Conservation (phyloP, 495 filamentous ascomycete species). For the Filosporella fistucella region DNA sequence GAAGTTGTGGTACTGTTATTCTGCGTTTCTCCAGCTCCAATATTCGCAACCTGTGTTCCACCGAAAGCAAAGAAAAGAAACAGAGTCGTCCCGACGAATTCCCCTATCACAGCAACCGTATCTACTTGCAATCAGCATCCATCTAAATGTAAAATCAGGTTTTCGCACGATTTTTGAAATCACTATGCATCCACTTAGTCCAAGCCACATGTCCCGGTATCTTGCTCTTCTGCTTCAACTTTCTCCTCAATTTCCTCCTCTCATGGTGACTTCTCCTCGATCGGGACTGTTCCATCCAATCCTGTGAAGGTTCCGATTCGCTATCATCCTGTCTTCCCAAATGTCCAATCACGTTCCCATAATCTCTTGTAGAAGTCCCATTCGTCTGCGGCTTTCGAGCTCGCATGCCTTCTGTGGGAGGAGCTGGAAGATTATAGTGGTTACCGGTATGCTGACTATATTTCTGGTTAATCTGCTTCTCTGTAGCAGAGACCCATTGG, state of each 20-base stretch:
- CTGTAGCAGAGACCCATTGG: too few species aligned
- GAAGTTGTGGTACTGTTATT: slow-evolving; percentile 28
- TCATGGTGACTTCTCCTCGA: not conserved
- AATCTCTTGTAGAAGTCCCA: too few species aligned
- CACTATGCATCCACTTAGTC: slow-evolving; percentile 10
- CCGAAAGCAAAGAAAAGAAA: slow-evolving; percentile 28
- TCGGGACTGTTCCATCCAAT: too few species aligned
- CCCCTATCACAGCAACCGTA: slow-evolving; percentile 7
- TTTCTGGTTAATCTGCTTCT: too few species aligned
- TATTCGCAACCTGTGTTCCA: slow-evolving; percentile 30
- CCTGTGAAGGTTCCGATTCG: too few species aligned
- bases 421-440: too few species aligned
- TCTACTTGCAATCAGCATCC: not conserved
- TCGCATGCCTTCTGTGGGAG: too few species aligned
- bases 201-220: slow-evolving; percentile 5
- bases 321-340: too few species aligned
- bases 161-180: slow-evolving; percentile 5
- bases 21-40: slow-evolving; percentile 30
- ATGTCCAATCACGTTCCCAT: too few species aligned
- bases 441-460: too few species aligned
- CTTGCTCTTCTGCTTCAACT: not conserved
- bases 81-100: slow-evolving; percentile 12
- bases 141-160: not conserved
- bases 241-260: not conserved
- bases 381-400: too few species aligned